These are phyloP conservation scores for Calocybe gangraenosa DNA, from an alignment of 768 basidiomycete genomes.

Conservation along the genomic window DNA sequence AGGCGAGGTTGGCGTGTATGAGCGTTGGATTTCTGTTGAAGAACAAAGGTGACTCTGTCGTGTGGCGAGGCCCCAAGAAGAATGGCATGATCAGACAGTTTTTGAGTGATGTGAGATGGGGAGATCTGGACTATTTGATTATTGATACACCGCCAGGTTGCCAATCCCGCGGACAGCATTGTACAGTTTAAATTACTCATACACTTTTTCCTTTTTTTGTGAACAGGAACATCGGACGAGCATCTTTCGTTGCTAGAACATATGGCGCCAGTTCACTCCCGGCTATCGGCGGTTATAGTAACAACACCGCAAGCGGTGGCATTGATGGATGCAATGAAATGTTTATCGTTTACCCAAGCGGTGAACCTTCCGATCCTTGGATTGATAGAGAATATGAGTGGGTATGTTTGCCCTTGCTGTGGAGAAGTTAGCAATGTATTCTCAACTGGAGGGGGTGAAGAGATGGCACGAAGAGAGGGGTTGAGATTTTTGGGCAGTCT, in stretches of 20 bases:
- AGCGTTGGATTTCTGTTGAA: slow-evolving; percentile 93
- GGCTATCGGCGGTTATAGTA: slow-evolving; percentile 83
- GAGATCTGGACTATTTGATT: slow-evolving; percentile 86
- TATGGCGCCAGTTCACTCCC: slow-evolving; percentile 75
- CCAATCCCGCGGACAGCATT: no score
- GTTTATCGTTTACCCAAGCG: slow-evolving; percentile 89
- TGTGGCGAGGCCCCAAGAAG: slow-evolving; percentile 99
- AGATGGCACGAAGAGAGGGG: slow-evolving; percentile 74
- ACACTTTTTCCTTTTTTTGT: no score
- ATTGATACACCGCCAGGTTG: slow-evolving; percentile 96
- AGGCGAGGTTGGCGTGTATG: slow-evolving; percentile 85
- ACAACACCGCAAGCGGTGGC: slow-evolving; percentile 98
- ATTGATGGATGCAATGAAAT: slow-evolving; percentile 92
- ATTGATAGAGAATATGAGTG: slow-evolving; percentile 97
- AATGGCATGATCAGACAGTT: slow-evolving; percentile 98
- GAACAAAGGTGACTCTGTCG: slow-evolving; percentile 87
- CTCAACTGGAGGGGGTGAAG: slow-evolving; percentile 88
- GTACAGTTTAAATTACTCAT: no score
- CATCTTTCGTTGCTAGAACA: slow-evolving; percentile 95
- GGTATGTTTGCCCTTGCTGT: slow-evolving; percentile 96
- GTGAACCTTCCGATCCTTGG: slow-evolving; percentile 86
- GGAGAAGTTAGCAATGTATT: slow-evolving; percentile 94
- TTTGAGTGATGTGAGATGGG: slow-evolving; percentile 92
- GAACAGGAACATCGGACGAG: slow-evolving; percentile 93
- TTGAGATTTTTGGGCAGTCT: slow-evolving; percentile 81